Conservation (phyloP, 148 eudicot species). For the Cornus suecica region DNA sequence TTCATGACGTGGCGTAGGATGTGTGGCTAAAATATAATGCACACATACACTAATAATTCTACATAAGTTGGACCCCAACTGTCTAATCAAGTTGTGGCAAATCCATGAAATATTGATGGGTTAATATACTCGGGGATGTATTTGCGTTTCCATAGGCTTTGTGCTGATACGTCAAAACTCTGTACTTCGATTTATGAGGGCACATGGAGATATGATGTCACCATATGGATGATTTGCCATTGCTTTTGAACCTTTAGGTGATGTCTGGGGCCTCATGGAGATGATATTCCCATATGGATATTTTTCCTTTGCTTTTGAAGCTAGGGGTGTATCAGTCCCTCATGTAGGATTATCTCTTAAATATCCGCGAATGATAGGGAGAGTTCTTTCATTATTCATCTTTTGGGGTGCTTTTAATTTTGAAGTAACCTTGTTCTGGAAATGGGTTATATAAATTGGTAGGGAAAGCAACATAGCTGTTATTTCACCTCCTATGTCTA, state of each 20-base stretch:
- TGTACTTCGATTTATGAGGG: neutral
- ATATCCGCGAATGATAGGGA: neutral
- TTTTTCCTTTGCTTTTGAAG: neutral
- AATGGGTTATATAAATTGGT: too few relatives aligned
- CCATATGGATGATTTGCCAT: neutral
- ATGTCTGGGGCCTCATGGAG: neutral
- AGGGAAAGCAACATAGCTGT: neutral
- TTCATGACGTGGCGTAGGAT: too few relatives aligned
- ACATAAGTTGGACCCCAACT: neutral
- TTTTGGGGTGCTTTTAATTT: neutral
- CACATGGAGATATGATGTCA: neutral
- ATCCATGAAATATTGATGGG: neutral
- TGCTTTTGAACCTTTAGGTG: neutral
- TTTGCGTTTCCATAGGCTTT: neutral
- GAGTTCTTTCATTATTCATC: neutral
- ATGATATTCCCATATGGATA: neutral
- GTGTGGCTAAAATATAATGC: too few relatives aligned
- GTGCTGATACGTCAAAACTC: neutral
- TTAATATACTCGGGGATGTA: neutral
- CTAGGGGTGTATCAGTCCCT: neutral
- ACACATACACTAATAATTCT: neutral
- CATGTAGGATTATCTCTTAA: neutral
- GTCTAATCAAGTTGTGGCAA: neutral
- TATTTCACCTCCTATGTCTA: neutral
- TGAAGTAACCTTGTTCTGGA: neutral